Percentiles rank a stretch among this genome's conserved stretches.
These are phyloP conservation scores for Rhododendron simsii DNA, from an alignment of 148 eudicot genomes.

Conservation along the genomic window DNA sequence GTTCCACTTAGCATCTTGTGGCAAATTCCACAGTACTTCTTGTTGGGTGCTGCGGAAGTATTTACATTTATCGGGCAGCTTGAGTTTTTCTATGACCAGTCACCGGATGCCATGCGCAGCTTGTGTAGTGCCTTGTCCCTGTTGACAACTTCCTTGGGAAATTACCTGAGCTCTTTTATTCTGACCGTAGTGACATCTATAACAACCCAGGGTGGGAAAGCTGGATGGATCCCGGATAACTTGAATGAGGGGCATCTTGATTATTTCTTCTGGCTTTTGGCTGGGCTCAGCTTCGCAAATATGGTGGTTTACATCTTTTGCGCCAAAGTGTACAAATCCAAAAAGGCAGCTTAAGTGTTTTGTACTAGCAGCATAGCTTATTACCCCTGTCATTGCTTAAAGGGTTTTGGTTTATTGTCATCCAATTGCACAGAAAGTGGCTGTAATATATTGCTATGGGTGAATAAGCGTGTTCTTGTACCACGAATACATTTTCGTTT, in stretches of 20 bases:
- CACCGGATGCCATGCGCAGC: conserved; percentile 57
- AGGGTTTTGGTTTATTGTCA: not conserved
- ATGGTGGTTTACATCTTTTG: conserved; percentile 39
- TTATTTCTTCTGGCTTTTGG: conserved; percentile 53
- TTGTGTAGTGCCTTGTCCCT: conserved; percentile 46
- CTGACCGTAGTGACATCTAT: conserved; percentile 35
- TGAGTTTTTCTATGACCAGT: conserved; percentile 55
- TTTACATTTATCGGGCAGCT: conserved; percentile 48
- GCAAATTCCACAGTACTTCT: conserved; percentile 48
- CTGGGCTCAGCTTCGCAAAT: conserved; percentile 43
- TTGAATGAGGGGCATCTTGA: conserved; percentile 50
- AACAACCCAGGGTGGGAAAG: conserved; percentile 32
- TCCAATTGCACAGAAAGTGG: not conserved
- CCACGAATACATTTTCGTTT: not conserved
- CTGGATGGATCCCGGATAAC: conserved; percentile 55
- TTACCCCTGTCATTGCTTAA: not conserved
- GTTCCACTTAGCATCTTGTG: conserved; percentile 41
- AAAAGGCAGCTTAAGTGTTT: conserved; percentile 21
- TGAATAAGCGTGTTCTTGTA: not conserved
- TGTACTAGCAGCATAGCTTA: not conserved
- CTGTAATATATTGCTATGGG: not conserved
- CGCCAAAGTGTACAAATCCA: conserved; percentile 39
- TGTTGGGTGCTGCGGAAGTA: conserved; percentile 50
- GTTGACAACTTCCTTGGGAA: conserved; percentile 39
- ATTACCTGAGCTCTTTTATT: conserved; percentile 55